Evolutionary conservation across 495 filamentous ascomycete species (phyloP), one percentile per base, ranked within the genome.

Genomic region (Aspergillus olivimuriae): DNA sequence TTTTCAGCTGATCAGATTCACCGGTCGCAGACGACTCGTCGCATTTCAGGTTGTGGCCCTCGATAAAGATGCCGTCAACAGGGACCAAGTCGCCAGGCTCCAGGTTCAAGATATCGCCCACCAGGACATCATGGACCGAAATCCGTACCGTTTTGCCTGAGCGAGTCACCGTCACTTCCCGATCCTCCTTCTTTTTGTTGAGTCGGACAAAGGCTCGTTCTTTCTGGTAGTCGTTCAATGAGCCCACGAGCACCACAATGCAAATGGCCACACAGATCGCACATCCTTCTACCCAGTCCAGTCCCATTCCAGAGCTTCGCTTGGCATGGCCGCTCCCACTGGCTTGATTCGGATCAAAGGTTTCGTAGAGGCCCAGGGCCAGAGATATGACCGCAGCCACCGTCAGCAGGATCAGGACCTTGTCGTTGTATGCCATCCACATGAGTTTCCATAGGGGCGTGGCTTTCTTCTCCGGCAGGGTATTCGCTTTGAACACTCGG

Each of bases 61-160:
- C 65, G 28, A 86, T 81, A 38, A 82, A 76, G 8, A 86, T 65
- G n/a, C 81, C 82, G 51, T 86, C 82, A 2, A 80, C 82, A 3
- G 83, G 83, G 14, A 90, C 74, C 44, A 89, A 73, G 57, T 94
- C 84, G 34, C 87, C 87, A 17, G 84, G 82, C 48, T 86, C 82
- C 15, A 91, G 60, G 46, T 83, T 75, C 11, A 89, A 63, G 14
- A 94, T 71, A 59, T 91, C 87, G 14, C 87, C 87, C 15, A 81
- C 86, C 4, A 89, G 66, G 30, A 94, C 60, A 43, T 88, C 82
- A 51, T 80, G 75, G 17, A 90, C 77, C 1, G 80, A 82, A 28
- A 91, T 77, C 56, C 81, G 76, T 24, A 69, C 69, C 3, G 75
- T 76, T 52, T 73, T 78, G 23, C 82, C 85, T 5, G 82, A 86